phyloP scores from a whole-genome alignment of 306 rosid genomes.

The Nissolia schottii region DNA sequence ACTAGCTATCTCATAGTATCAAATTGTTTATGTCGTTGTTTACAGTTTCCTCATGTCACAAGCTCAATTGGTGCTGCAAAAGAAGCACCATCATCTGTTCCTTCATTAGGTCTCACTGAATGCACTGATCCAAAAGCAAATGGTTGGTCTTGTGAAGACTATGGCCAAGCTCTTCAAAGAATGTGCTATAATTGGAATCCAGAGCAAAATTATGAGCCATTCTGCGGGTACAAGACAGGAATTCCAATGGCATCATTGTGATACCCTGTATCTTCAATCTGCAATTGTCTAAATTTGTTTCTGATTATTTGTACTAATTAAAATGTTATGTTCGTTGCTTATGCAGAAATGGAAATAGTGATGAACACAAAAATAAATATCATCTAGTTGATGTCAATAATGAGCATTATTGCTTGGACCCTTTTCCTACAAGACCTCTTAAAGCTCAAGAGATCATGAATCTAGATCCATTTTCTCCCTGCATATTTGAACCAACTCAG shows the following conservation, averaged over 20 bases:
- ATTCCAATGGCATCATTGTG: slow-evolving; percentile 32
- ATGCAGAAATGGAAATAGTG: slow-evolving; percentile 36
- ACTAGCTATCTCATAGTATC: no score
- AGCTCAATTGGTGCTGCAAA: neutral
- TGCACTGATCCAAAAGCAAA: slow-evolving; percentile 44
- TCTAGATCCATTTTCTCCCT: slow-evolving; percentile 41
- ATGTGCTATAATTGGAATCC: slow-evolving; percentile 43
- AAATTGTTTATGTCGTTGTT: neutral
- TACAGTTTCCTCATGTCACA: slow-evolving; percentile 46
- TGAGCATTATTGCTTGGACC: slow-evolving; percentile 43
- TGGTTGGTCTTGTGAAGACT: slow-evolving; percentile 45
- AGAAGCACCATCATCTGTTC: slow-evolving; percentile 9
- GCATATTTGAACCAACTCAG: slow-evolving; percentile 47
- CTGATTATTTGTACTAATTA: neutral
- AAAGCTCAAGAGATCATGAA: slow-evolving; percentile 34
- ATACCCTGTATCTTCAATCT: slow-evolving; percentile 8
- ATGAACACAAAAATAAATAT: slow-evolving; percentile 28
- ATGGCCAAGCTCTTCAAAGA: slow-evolving; percentile 27
- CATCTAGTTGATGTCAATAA: slow-evolving; percentile 27
- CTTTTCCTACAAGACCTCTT: slow-evolving; percentile 34
- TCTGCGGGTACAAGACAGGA: slow-evolving; percentile 47
- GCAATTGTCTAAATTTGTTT: neutral
- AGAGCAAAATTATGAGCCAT: slow-evolving; percentile 25
- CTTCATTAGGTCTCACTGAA: slow-evolving; percentile 32
- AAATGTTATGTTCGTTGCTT: neutral